Base-by-base conservation (phyloP, 2,329 filamentous ascomycete genomes). In the Penicillium hordei region DNA sequence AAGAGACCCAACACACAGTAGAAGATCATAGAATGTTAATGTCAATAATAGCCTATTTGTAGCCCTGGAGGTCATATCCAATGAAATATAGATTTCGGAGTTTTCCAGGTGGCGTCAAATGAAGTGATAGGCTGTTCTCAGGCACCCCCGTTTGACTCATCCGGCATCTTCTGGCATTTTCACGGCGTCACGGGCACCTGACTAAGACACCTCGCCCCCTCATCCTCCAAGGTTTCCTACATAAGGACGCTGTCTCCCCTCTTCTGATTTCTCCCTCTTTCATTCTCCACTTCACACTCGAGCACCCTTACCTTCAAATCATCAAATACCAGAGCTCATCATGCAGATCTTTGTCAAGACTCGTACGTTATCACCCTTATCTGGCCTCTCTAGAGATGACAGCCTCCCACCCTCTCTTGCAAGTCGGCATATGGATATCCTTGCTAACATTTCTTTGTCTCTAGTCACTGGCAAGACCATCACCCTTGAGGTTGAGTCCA, bases 281-380 rank as follows among this genome's bases (percentile, higher is more conserved):
- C 64, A 44, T 29, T 57, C 55, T 60, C 49, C 54, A 57, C 57
- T 48, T 48, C 21, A 36, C 43, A 19, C 21, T 34, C 25, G 21
- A 48, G 44, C 29, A 33, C 19, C 43, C n/a, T 65, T 64, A 52
- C 58, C 58, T 55, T 54, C 45, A 54, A 58, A 48, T 17, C 53
- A 58, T 53, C 55, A 46, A 60, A 39, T 59, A 49, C 54, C 57
- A 59, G 48, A 59, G 60, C 52, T 57, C 79, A 87, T 67, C 78
- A 95, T 96, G 93, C 93, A 96, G 85, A 96, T 97, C 84, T 97
- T 96, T 80, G 93, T 96, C 72, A 96, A 96, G 88, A 96, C 92
- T 70, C 86, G 89, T 91, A 83, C 85, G 89, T 88, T 70, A 36
- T 62, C 65, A 68, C 71, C 69, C 64, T 67, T 65, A 27, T 29